Percentiles rank a stretch among this genome's conserved stretches.
Evolutionary conservation across 345 rosid species (phyloP).

Genomic region (Rhodomyrtus tomentosa): DNA sequence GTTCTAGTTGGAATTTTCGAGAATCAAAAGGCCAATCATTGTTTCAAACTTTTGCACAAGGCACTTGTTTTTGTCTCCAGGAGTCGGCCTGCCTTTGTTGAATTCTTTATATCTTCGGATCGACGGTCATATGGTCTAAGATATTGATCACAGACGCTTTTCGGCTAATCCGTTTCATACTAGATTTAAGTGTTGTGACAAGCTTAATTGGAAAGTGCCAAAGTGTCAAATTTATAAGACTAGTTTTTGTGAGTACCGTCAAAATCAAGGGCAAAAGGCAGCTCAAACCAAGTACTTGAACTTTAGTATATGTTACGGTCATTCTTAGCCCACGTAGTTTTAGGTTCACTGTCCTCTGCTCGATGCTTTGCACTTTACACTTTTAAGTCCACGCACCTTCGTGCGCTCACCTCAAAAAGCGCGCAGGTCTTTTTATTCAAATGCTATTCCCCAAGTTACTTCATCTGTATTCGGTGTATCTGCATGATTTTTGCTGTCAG

Average conservation of each 20-base stretch:
- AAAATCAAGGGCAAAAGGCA: not conserved
- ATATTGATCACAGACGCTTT: not conserved
- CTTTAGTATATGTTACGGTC: not conserved
- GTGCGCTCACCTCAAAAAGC: not conserved
- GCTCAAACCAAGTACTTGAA: not conserved
- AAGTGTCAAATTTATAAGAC: not conserved
- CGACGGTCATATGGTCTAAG: not conserved
- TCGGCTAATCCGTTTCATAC: not conserved
- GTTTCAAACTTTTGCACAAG: not conserved
- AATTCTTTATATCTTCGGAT: not conserved
- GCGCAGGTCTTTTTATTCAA: not conserved
- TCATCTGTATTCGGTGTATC: not conserved
- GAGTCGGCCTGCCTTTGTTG: not conserved
- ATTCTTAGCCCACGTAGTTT: not conserved
- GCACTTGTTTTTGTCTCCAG: not conserved
- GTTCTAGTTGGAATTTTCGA: not conserved
- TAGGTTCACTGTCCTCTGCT: not conserved
- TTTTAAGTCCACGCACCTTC: not conserved
- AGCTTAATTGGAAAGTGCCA: not conserved
- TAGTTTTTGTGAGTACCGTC: not conserved
- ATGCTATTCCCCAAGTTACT: not conserved
- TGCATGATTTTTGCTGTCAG: not conserved
- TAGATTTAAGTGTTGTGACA: not conserved
- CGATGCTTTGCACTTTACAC: not conserved
- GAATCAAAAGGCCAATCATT: not conserved